Conservation (phyloP, 2,329 filamentous ascomycete species). For the Endocalyx cinctus region DNA sequence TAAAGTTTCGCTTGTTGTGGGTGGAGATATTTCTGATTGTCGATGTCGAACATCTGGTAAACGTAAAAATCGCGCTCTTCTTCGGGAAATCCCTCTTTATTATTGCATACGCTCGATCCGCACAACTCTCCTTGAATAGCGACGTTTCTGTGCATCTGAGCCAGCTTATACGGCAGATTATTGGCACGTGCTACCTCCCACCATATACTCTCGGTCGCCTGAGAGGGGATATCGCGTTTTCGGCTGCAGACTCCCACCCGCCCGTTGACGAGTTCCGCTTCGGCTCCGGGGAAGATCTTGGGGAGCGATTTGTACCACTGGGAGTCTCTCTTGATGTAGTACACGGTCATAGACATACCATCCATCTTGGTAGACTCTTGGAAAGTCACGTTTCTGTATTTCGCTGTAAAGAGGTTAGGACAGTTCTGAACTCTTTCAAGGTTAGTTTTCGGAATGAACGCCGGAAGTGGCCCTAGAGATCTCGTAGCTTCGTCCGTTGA, state of each 20-base stretch:
- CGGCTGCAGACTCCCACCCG: conserved; percentile 27
- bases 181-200: conserved; percentile 19
- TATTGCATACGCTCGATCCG: conserved; percentile 20
- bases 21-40: conserved; percentile 11
- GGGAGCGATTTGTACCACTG: conserved; percentile 1
- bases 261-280: conserved; percentile 10
- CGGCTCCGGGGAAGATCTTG: background rate
- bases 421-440: conserved; percentile 23
- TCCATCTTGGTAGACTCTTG: conserved; percentile 11
- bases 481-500: background rate
- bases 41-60: conserved; percentile 23
- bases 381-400: conserved; percentile 12
- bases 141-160: conserved; percentile 12
- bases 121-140: conserved; percentile 28
- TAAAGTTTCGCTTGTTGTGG: conserved; percentile 5
- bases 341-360: conserved; percentile 10
- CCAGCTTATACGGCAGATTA: conserved; percentile 17
- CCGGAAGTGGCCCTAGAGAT: conserved; percentile 9
- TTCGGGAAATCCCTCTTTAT: conserved; percentile 18
- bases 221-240: conserved; percentile 17
- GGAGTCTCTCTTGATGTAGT: conserved; percentile 6
- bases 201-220: conserved; percentile 16
- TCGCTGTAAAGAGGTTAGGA: conserved; percentile 20
- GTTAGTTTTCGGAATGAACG: conserved; percentile 19
- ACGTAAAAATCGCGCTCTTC: conserved; percentile 20